Conservation (phyloP, 225 moss, liverwort and hornwort genomes). For the Asterella californica region DNA sequence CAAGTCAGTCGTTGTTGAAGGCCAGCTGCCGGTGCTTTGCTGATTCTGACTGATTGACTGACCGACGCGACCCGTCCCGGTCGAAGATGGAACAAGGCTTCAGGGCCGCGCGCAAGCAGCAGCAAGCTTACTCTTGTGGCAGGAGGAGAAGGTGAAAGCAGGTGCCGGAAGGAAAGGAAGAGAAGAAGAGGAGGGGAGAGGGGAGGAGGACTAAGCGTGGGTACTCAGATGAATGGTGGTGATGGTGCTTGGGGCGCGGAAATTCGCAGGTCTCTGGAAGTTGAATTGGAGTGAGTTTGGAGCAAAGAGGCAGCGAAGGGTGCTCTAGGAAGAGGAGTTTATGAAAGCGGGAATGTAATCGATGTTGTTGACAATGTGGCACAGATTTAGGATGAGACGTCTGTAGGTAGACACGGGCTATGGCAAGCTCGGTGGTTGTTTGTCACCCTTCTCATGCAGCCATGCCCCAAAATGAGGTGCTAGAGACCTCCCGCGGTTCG, state of each 20-base stretch:
- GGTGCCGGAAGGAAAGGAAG: neutral
- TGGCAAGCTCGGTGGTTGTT: constrained; percentile 36
- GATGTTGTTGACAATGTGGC: constrained; percentile 4
- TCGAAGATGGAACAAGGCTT: neutral
- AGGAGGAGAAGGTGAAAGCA: neutral
- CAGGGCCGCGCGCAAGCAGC: constrained; percentile 7
- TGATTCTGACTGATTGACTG: neutral
- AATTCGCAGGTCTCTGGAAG: neutral
- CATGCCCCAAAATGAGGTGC: constrained; percentile 27
- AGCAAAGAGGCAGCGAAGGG: neutral
- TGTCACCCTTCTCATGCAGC: constrained; percentile 23
- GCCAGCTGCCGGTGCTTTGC: neutral
- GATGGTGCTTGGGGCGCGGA: neutral
- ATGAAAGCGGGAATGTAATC: neutral
- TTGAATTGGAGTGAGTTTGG: neutral
- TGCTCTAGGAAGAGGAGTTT: neutral
- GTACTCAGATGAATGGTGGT: neutral
- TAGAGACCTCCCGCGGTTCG: constrained; percentile 13
- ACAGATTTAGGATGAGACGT: constrained; percentile 4
- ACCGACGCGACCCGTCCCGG: neutral
- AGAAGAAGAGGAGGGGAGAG: neutral
- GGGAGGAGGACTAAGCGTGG: neutral
- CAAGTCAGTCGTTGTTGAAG: neutral
- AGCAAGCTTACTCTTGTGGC: neutral
- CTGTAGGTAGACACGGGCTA: constrained; percentile 18